Evolutionary conservation across 2,329 filamentous ascomycete genomes (phyloP).

Genomic region (Pyrenochaeta sp.): DNA sequence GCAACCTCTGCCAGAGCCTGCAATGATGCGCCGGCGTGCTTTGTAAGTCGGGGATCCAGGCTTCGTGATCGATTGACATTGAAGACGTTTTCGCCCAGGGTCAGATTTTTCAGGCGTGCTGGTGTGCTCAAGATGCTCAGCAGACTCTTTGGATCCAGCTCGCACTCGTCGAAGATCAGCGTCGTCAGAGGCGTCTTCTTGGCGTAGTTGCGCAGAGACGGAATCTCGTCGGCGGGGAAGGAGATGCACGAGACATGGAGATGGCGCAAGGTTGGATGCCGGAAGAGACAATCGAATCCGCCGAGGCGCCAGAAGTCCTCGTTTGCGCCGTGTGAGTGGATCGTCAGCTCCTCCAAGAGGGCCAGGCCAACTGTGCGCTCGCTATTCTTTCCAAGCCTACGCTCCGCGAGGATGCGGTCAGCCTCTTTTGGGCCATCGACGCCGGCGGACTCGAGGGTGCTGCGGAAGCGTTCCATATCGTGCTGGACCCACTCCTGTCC

Average conservation of each 20-base stretch:
- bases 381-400: constrained; percentile 14
- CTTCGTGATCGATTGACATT: constrained; percentile 24
- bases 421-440: constrained; percentile 22
- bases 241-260: constrained; percentile 44
- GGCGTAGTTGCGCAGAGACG: constrained; percentile 26
- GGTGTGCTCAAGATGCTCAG: constrained; percentile 37
- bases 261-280: constrained; percentile 40
- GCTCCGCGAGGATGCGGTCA: constrained; percentile 18
- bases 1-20: constrained; percentile 36
- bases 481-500: constrained; percentile 39
- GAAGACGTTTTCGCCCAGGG: constrained; percentile 44
- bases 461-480: constrained; percentile 43
- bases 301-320: constrained; percentile 43
- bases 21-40: constrained; percentile 22
- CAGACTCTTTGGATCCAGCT: constrained; percentile 32
- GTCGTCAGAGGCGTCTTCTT: constrained; percentile 37
- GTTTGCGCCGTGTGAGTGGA: constrained; percentile 43
- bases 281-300: constrained; percentile 44
- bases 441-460: constrained; percentile 35
- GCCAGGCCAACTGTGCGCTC: constrained; percentile 32
- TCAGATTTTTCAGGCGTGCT: constrained; percentile 37
- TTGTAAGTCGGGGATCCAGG: constrained; percentile 24
- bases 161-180: constrained; percentile 47
- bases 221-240: constrained; percentile 24
- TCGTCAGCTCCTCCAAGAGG: constrained; percentile 37